A percentile compares a stretch with the other conserved stretches of the same genome.
phyloP scores from a whole-genome alignment of 495 filamentous ascomycete species.

The Penicillium maclennaniae region DNA sequence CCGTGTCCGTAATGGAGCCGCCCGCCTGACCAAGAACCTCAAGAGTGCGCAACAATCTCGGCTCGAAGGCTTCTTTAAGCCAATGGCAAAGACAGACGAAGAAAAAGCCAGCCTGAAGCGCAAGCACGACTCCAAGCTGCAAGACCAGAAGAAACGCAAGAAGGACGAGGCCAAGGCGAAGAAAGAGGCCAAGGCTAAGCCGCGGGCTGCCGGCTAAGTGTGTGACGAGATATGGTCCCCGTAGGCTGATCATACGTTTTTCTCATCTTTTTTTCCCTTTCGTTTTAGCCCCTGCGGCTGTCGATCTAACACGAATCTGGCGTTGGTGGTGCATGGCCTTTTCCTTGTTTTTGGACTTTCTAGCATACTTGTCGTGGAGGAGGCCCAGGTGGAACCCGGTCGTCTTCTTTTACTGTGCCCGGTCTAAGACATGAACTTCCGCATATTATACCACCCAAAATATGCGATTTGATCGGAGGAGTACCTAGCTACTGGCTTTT shows the following conservation, averaged over 20 bases:
- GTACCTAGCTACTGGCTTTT: neutral
- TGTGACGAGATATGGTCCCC: neutral
- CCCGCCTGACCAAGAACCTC: slow-evolving; percentile 76
- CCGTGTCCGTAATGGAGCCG: slow-evolving; percentile 72
- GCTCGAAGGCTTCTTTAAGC: slow-evolving; percentile 97
- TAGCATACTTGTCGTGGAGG: neutral
- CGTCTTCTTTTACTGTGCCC: slow-evolving; percentile 1
- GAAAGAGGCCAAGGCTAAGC: slow-evolving; percentile 84
- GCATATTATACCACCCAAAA: slow-evolving; percentile 16
- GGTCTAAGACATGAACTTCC: slow-evolving; percentile 8
- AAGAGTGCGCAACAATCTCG: slow-evolving; percentile 86
- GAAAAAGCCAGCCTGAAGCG: slow-evolving; percentile 81
- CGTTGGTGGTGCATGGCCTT: slow-evolving; percentile 4
- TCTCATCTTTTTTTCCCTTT: neutral
- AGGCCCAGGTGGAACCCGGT: neutral
- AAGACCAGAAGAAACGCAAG: slow-evolving; percentile 87
- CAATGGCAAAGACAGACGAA: slow-evolving; percentile 78
- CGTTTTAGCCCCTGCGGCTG: neutral
- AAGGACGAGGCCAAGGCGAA: slow-evolving; percentile 85
- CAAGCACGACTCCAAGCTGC: slow-evolving; percentile 86
- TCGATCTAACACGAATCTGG: slow-evolving; percentile 6
- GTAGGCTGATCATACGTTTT: neutral
- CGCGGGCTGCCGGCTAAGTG: slow-evolving; percentile 60
- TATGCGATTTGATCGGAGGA: neutral
- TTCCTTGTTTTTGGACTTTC: slow-evolving; percentile 3